Evolutionary conservation across 2,329 filamentous ascomycete species (phyloP), one percentile per base, ranked within the genome.

Genomic region (Alternaria longipes): DNA sequence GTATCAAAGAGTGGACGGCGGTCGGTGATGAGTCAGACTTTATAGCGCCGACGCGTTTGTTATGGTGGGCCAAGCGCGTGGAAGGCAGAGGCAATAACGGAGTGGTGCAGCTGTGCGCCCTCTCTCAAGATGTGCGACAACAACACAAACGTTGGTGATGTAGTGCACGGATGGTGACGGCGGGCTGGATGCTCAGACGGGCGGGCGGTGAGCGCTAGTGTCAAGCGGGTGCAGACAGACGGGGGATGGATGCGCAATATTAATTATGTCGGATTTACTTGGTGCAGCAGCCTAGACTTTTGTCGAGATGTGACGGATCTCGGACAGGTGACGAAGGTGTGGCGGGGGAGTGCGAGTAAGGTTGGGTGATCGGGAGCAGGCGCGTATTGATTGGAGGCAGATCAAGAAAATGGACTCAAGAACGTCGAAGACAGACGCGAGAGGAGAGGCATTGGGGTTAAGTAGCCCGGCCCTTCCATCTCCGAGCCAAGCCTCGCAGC

Each of bases 371-470:
- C 61, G 68, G 72, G 74, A 72, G 72, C 64, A 69, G 70, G 66
- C 66, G 67, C 65, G 67, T 69, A 67, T 65, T 73, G 73, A 74
- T 75, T 73, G 74, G 74, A 72, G 68, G 71, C 71, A 70, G 72
- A 68, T 71, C 69, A 69, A 65, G 69, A 70, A 68, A 68, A 69
- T 65, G 63, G 59, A 62, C 54, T 62, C 44, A 60, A 57, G 60
- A 63, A 60, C 57, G 60, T 60, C 57, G 53, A 63, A 63, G 70
- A 49, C 63, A 63, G 70, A 49, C 63, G 62, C 63, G 61, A 64
- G 60, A 59, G 57, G 61, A 66, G 49, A 54, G 59, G 64, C 54
- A 66, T 61, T 60, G 63, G 62, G 66, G 63, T 59, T 62, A 62
- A 59, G 61, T 60, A 63, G 65, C 69, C 67, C 67, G 60, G 57